Base-by-base conservation (phyloP, 495 filamentous ascomycete genomes). In the Podospora fimiseda region DNA sequence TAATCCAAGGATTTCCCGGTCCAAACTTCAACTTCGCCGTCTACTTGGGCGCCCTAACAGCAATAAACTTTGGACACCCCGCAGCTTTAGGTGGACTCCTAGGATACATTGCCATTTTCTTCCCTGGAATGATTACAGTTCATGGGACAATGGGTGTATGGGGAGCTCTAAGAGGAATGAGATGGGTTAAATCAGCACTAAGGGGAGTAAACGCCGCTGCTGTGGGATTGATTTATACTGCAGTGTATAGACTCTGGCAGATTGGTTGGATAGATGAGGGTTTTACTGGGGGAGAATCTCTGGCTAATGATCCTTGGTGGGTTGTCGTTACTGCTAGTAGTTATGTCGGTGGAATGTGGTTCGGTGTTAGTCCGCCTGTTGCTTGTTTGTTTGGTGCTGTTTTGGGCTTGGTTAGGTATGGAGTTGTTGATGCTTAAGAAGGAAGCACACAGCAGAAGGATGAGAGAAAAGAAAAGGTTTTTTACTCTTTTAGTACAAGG, bases 21-120 rank as follows among this genome's bases (percentile, higher is more conserved):
- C 89, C 89, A 0, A 92, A 94, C 64, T 91, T 92, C 79, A 94
- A 92, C 64, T 91, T 92, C 59, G 87, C 84, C 2, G 86, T 92
- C 15, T 92, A 84, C 59, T 75, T 92, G 11, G 87, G 89, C 21
- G 67, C 77, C 3, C 69, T 92, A 30, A 70, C 74, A 0, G 78
- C 86, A 0, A 60, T 72, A 13, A 63, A 64, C 6, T 49, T 38
- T 11, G 63, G 65, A 0, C 46, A 67, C 2, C 58, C 52, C 23
- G 47, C 61, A 4, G 53, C 76, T 0, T 60, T 58, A 1, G 69
- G 68, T 3, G 86, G 87, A 0, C 18, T 87, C 0, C 52, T 91
- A 13, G 84, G 74, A 2, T 84, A 70, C 52, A 9, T 89, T 0
- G 87, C 80, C 1, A 94, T 92, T 47, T 94, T 90, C 53, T 33